Conservation (phyloP, 2,329 filamentous ascomycete species). For the Calonectria ilicicola region DNA sequence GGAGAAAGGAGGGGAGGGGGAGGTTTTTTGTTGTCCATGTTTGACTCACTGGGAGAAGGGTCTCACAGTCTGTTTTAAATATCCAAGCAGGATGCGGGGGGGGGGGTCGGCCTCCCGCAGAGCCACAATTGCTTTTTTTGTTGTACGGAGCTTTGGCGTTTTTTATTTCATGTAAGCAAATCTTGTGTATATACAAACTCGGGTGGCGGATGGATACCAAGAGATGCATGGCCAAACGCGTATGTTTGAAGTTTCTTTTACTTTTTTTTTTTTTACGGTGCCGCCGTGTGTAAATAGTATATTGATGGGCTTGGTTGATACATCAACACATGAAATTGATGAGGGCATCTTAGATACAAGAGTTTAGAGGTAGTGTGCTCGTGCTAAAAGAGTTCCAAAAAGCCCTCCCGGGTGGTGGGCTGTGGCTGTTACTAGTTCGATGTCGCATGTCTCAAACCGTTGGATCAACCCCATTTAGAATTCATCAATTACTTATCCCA, state of each 20-base stretch:
- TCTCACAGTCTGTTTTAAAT: slow-evolving; percentile 6
- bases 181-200: slow-evolving; percentile 14
- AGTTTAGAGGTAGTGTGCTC: too few species aligned
- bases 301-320: not conserved
- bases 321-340: too few species aligned
- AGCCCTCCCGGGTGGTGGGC: too few species aligned
- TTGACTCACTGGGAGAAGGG: not conserved
- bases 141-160: slow-evolving; percentile 6
- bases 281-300: not conserved
- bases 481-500: too few species aligned
- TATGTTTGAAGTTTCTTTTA: not conserved
- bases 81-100: not conserved
- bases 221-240: not conserved
- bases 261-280: not conserved
- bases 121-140: not conserved
- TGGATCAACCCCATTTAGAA: too few species aligned
- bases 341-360: too few species aligned
- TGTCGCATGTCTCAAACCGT: too few species aligned
- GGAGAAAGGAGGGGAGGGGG: too few species aligned
- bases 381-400: too few species aligned
- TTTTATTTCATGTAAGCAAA: not conserved
- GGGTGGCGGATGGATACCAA: not conserved
- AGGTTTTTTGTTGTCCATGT: slow-evolving; percentile 7
- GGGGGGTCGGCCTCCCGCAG: not conserved
- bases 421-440: too few species aligned